A percentile compares a stretch with the other conserved stretches of the same genome.
Evolutionary conservation across 129 eudicot species (phyloP).

Genomic region (Glebionis coronaria): DNA sequence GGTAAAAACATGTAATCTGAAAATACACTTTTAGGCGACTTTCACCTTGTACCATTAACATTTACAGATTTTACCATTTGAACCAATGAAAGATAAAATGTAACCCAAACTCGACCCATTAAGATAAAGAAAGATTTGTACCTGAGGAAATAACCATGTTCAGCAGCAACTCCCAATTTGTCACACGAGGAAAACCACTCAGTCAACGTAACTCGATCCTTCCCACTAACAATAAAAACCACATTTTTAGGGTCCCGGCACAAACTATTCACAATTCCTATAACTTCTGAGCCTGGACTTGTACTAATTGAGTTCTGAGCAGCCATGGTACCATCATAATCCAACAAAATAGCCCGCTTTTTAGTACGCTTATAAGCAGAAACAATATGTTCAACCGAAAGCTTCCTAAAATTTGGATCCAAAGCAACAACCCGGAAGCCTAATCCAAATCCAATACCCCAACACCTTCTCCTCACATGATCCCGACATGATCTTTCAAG

Average conservation of each 20-base stretch:
- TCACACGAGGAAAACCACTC: constrained; percentile 86
- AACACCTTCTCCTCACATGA: constrained; percentile 77
- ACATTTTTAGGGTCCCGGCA: constrained; percentile 79
- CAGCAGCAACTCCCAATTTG: constrained; percentile 77
- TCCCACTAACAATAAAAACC: constrained; percentile 82
- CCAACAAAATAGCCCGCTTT: constrained; percentile 79
- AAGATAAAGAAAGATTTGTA: constrained; percentile 12
- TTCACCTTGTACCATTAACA: background rate
- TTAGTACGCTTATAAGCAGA: constrained; percentile 81
- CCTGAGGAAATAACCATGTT: constrained; percentile 93
- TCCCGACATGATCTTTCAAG: constrained; percentile 85
- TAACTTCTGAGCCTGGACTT: constrained; percentile 55
- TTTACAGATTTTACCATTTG: background rate
- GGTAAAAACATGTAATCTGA: background rate
- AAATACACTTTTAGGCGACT: background rate
- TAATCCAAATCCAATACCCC: constrained; percentile 94
- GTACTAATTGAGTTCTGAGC: constrained; percentile 50
- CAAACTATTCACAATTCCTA: constrained; percentile 52
- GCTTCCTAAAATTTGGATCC: constrained; percentile 79
- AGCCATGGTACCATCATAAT: constrained; percentile 75
- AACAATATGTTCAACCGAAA: constrained; percentile 77
- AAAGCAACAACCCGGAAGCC: constrained; percentile 85
- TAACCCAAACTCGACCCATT: background rate
- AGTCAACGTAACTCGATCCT: constrained; percentile 56
- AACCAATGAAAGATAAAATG: background rate